Evolutionary conservation across 2,329 filamentous ascomycete species (phyloP).

Genomic region (Venturia asperata): DNA sequence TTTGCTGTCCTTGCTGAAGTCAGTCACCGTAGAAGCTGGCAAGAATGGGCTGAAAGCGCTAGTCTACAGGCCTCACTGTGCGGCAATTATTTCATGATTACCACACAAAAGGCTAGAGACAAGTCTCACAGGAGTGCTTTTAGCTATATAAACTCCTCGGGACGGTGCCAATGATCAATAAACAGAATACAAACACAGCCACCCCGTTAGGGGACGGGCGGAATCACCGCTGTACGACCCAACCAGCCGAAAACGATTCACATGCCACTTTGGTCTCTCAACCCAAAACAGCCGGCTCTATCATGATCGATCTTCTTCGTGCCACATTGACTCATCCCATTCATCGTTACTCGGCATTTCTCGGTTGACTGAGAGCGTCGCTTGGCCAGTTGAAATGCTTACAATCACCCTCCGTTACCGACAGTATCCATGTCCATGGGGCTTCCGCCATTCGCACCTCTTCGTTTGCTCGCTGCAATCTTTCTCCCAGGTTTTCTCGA

Average conservation of each 20-base stretch:
- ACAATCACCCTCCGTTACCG: conserved; percentile 6
- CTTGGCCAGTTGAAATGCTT: background rate
- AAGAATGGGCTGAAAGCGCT: no score
- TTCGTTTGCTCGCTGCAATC: conserved; percentile 8
- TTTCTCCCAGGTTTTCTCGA: conserved; percentile 2
- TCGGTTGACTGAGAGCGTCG: background rate
- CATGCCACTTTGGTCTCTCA: background rate
- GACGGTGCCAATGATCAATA: background rate
- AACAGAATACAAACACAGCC: background rate
- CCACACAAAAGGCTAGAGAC: background rate
- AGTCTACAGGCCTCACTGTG: background rate
- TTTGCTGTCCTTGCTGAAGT: no score
- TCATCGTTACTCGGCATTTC: background rate
- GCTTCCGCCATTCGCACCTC: conserved; percentile 15
- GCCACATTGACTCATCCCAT: background rate
- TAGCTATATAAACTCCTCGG: background rate
- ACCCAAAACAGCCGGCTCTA: background rate
- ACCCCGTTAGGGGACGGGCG: background rate
- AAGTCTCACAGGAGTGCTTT: conserved; percentile 3
- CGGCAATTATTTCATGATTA: background rate
- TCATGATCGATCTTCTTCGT: background rate
- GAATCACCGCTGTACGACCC: background rate
- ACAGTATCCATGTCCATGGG: conserved; percentile 17
- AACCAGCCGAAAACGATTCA: background rate
- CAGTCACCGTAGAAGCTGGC: no score